Percentiles rank a stretch among this genome's conserved stretches.
phyloP scores from a whole-genome alignment of 73 alveolate genomes.

The Urostyla sp. region DNA sequence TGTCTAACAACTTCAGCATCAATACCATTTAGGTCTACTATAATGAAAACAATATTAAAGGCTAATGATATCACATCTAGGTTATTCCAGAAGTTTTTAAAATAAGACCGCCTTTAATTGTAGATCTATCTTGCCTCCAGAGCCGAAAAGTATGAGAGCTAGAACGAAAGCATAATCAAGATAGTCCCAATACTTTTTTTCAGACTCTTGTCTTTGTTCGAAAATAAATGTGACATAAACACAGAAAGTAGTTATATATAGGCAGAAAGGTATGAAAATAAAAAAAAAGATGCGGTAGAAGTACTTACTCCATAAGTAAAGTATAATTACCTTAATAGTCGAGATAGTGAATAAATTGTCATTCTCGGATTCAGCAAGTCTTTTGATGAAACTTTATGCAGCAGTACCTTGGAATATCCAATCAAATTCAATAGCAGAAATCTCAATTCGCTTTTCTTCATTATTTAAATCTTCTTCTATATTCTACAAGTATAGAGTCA shows the following conservation, averaged over 20 bases:
- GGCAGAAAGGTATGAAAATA: slow-evolving; percentile 21
- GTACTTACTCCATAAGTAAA: slow-evolving; percentile 12
- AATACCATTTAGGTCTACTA: neutral
- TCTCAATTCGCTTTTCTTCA: slow-evolving; percentile 36
- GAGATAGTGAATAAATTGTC: slow-evolving; percentile 28
- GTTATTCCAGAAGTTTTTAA: slow-evolving; percentile 60
- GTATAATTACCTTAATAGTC: slow-evolving; percentile 17
- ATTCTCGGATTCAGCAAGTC: slow-evolving; percentile 24
- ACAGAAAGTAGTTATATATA: neutral
- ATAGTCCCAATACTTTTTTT: no score
- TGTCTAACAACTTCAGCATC: neutral
- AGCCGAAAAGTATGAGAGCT: slow-evolving; percentile 32
- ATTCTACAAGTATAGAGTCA: no score
- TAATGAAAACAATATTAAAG: slow-evolving; percentile 20
- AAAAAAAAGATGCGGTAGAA: slow-evolving; percentile 16
- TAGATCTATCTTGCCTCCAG: slow-evolving; percentile 20
- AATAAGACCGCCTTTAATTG: neutral
- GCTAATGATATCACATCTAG: slow-evolving; percentile 51
- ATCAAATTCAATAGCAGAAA: slow-evolving; percentile 43
- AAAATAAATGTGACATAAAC: slow-evolving; percentile 16
- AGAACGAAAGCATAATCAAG: slow-evolving; percentile 1
- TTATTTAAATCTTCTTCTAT: no score
- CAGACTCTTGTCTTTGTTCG: neutral
- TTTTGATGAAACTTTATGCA: slow-evolving; percentile 32
- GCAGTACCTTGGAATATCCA: slow-evolving; percentile 40